Evolutionary conservation across 148 eudicot genomes (phyloP), one percentile per base, ranked within the genome.

Genomic region (Limonium bicolor): DNA sequence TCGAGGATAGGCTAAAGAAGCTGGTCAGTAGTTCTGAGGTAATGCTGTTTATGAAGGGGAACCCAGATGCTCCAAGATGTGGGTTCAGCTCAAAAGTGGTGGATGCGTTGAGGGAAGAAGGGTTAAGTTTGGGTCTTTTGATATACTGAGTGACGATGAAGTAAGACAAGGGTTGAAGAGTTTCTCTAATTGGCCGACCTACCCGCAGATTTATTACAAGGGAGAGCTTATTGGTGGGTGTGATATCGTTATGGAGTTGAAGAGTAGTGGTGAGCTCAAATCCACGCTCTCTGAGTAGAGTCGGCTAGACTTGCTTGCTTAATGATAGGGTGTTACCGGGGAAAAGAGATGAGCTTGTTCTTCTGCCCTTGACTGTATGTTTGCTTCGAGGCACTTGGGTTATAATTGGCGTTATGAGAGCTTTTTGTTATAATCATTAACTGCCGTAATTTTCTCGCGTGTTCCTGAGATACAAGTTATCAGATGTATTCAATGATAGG

Each of bases 71-170:
- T 26, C 90, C 95, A 1, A 71, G 52, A 59, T 92, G 99, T 35
- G 95, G 95, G 20, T 92, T 92, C 53, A 92, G 99, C 68, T 73
- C 85, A 36, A 92, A 82, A 58, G 94, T 92, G 48, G 95, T 92
- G 27, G 66, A 72, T 62, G 94, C 95, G 2, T 50, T 92, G 48
- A 76, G 61, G 16, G 80, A 71, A 9, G 95, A 73, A 14, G 95
- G 1, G 60, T 92, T 21, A 36, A 57, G 16, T 92, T 92, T 52
- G 95, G 94, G 28, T 77, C 84, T 3, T 92, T 85, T 21, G 99
- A 92, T 65, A 85, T 85, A 23, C 62, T 85, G 41, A 55, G 62
- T 3, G 99, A 92, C 13, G 80, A 78, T 7, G 82, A 68, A 60
- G 90, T 92, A 44, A 68, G 99, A 55, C 82, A 81, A 36, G 95